Percentiles rank a stretch among this genome's conserved stretches.
Evolutionary conservation across 1,284 basidiomycete species (phyloP).

Genomic region (Chalciporus piperatoides): DNA sequence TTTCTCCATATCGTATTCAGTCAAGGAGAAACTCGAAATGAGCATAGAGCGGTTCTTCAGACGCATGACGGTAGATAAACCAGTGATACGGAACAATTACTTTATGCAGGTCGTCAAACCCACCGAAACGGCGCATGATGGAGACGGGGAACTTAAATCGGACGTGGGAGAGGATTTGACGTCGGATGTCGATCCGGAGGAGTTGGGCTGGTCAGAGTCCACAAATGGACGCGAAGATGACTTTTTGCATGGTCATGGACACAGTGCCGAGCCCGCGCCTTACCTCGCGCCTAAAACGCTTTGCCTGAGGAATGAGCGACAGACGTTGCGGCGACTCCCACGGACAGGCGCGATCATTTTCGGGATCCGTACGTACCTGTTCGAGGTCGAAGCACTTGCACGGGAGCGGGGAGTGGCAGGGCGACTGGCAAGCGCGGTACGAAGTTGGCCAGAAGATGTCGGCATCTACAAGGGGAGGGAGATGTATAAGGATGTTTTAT

Average conservation of each 20-base stretch:
- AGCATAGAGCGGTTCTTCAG: conserved; percentile 71
- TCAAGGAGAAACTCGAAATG: conserved; percentile 58
- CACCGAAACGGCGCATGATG: conserved; percentile 18
- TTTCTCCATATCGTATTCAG: conserved; percentile 35
- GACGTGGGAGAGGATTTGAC: conserved; percentile 11
- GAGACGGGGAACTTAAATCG: conserved; percentile 2
- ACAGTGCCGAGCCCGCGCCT: conserved; percentile 24
- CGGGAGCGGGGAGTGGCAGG: conserved; percentile 63
- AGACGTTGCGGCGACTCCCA: conserved; percentile 67
- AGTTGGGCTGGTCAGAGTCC: conserved; percentile 64
- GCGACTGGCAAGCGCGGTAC: conserved; percentile 62
- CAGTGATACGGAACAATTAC: conserved; percentile 73
- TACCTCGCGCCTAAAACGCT: conserved; percentile 43
- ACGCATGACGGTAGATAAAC: conserved; percentile 60
- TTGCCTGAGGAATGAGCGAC: conserved; percentile 65
- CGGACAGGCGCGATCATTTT: conserved; percentile 71
- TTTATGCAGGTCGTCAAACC: conserved; percentile 53
- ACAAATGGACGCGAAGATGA: conserved; percentile 64
- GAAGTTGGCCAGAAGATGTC: conserved; percentile 71
- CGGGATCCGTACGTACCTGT: conserved; percentile 73
- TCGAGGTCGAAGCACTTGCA: conserved; percentile 55
- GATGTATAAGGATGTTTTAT: conserved; percentile 43
- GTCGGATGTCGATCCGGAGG: conserved; percentile 51
- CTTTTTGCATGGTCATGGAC: conserved; percentile 38
- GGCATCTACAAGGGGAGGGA: conserved; percentile 57